phyloP scores from a whole-genome alignment of 257 asterid genomes.

The Petunia axillaris region DNA sequence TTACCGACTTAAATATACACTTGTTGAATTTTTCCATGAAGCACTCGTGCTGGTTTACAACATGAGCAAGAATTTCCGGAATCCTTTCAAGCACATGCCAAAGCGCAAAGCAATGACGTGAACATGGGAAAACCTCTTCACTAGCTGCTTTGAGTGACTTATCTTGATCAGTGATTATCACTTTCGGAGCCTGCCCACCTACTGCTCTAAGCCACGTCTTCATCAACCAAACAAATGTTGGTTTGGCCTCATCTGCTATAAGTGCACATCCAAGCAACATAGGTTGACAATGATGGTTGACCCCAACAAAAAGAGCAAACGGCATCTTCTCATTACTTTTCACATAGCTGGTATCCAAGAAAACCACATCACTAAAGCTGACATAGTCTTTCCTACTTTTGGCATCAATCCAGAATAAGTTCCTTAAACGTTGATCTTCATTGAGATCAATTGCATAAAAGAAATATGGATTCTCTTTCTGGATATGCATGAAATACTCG shows the following conservation, averaged over 20 bases:
- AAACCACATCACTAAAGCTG: slow-evolving; percentile 76
- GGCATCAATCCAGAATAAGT: slow-evolving; percentile 93
- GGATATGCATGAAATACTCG: slow-evolving; percentile 77
- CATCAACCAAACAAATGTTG: slow-evolving; percentile 86
- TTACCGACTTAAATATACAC: slow-evolving; percentile 79
- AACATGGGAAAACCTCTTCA: slow-evolving; percentile 70
- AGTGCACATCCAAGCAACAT: slow-evolving; percentile 86
- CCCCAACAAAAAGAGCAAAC: slow-evolving; percentile 78
- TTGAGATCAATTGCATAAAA: slow-evolving; percentile 84
- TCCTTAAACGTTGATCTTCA: slow-evolving; percentile 85
- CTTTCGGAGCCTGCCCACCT: slow-evolving; percentile 84
- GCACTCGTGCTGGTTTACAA: slow-evolving; percentile 63
- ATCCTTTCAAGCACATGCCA: slow-evolving; percentile 87
- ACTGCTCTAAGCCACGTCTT: slow-evolving; percentile 95
- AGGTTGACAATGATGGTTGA: slow-evolving; percentile 95
- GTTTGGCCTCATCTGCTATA: slow-evolving; percentile 74
- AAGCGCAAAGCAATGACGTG: slow-evolving; percentile 80
- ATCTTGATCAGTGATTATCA: slow-evolving; percentile 77
- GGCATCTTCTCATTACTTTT: slow-evolving; percentile 87
- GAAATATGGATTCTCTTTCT: slow-evolving; percentile 75
- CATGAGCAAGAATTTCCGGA: slow-evolving; percentile 71
- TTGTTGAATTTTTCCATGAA: slow-evolving; percentile 74
- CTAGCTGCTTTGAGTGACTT: slow-evolving; percentile 66
- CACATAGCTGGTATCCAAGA: slow-evolving; percentile 73
- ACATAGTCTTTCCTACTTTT: slow-evolving; percentile 79